Evolutionary conservation across 2,329 filamentous ascomycete species (phyloP), one percentile per base, ranked within the genome.

Genomic region (Pleomassaria siparia): DNA sequence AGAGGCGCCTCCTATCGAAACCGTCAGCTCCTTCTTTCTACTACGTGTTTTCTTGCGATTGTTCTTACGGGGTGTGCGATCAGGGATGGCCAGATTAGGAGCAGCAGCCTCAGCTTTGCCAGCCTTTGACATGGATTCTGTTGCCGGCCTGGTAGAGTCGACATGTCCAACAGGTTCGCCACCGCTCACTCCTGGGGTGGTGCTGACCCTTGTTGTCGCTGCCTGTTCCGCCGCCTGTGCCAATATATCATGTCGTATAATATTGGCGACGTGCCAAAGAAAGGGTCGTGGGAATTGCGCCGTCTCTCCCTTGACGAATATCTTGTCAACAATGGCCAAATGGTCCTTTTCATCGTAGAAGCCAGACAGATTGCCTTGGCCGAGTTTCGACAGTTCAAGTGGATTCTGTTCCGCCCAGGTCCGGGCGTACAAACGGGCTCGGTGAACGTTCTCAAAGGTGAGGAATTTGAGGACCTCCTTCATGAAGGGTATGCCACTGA

Each of bases 401-500:
- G 42, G 51, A 41, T 67, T 51, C 28, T 40, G 21, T 11, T 28
- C 42, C 6, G 55, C 51, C 62, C 62, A 72, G 3, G 59, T 46
- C 3, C 32, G 16, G 2, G 59, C 62, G 44, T 58, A 70, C 9
- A 47, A 35, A 13, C 43, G 46, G 9, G 60, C 59, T 3, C 43
- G 47, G 24, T 47, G 39, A 22, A 40, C 48, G 42, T 69, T 70
- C 12, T 63, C 55, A 1, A 37, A 40, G 5, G 51, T 53, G 30
- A 72, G 63, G 53, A 61, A 62, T 4, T 43, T 42, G 13, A 72
- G 51, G 4, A 66, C 56, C 32, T 61, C 45, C n/a, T 55, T 30
- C 32, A 66, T 64, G 36, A 66, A 68, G 1, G 30, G n/a, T 10
- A 53, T 47, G 2, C 54, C 51, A n/a, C 71, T 61, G 8, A 65